Base-by-base conservation (phyloP, 345 rosid genomes). In the Eucalyptus curtisii region DNA sequence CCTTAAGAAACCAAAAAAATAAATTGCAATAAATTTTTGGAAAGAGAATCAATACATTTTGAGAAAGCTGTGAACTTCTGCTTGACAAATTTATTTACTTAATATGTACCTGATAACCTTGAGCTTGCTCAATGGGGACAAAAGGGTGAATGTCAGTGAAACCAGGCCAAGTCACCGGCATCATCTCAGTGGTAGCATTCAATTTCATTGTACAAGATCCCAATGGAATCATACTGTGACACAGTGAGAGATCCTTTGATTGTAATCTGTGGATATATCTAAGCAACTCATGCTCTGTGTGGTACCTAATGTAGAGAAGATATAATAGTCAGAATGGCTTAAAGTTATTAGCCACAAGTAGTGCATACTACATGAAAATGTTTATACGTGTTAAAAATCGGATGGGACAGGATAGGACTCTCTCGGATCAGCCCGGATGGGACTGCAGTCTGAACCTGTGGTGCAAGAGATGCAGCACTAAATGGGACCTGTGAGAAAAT, bases 221-320 rank as follows among this genome's bases (percentile, higher is more conserved):
- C 93, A 98, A 90, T 12, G 99, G 99, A 92, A 98, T 98, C 99
- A 98, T 98, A 91, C 99, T 96, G 91, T 98, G 99, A 95, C 99
- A 98, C 90, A 96, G 90, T 49, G 99, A 97, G 87, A 98, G 97
- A 95, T 98, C 99, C 92, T 95, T 97, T 31, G 97, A 94, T 91
- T 95, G 95, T 86, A 98, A 91, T 92, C 88, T 93, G 90, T 97
- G 93, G 61, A 96, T 93, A 91, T 95, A 96, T 86, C 99, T 94
- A 71, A 98, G 99, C 92, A 98, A 88, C 91, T 98, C 99, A 90
- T 98, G 99, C 94, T 98, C 99, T 6, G 99, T 95, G 88, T 97
- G 99, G 92, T 94, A 97, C 95, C 99, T 96, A 90, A 80, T 45
- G 86, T 8, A 52, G n/a, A 42, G 64, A 86, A 59, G 64, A 49